These are phyloP conservation scores for Stevia rebaudiana DNA, from an alignment of 140 eudicot genomes.

Conservation along the genomic window DNA sequence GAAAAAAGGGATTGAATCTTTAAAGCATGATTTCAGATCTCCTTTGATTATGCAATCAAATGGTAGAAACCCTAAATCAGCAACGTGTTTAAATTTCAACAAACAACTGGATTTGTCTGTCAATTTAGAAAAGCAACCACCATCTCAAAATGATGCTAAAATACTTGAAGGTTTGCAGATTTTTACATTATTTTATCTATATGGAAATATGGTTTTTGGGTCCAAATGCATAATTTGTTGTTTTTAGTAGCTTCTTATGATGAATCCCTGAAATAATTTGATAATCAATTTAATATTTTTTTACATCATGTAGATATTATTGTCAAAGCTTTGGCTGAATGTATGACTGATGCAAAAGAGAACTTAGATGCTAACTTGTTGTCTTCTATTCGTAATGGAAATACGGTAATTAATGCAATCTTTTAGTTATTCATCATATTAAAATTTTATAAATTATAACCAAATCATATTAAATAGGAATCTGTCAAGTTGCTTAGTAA, in stretches of 20 bases:
- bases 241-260: not conserved
- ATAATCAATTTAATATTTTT: not conserved
- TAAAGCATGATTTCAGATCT: conserved; percentile 54
- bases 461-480: conserved; percentile 38
- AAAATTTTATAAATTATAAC: not conserved
- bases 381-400: conserved; percentile 52
- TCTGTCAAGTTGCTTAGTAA: conserved; percentile 40
- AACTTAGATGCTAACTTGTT: conserved; percentile 51
- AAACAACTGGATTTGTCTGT: conserved; percentile 53
- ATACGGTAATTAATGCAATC: conserved; percentile 36
- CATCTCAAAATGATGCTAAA: conserved; percentile 29
- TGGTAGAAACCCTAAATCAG: conserved; percentile 32
- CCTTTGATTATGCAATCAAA: conserved; percentile 51
- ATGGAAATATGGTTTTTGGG: not conserved
- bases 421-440: not conserved
- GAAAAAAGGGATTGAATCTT: conserved; percentile 55
- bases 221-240: too few species aligned
- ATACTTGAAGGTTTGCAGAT: conserved; percentile 55
- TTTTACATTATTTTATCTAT: not conserved
- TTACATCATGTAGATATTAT: conserved; percentile 40
- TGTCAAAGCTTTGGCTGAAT: conserved; percentile 55
- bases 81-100: conserved; percentile 23
- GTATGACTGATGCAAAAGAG: conserved; percentile 69
- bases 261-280: conserved; percentile 1
- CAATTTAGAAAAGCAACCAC: conserved; percentile 25